Evolutionary conservation across 331 rosid genomes (phyloP), one percentile per base, ranked within the genome.

Genomic region (Quercus tomentella): DNA sequence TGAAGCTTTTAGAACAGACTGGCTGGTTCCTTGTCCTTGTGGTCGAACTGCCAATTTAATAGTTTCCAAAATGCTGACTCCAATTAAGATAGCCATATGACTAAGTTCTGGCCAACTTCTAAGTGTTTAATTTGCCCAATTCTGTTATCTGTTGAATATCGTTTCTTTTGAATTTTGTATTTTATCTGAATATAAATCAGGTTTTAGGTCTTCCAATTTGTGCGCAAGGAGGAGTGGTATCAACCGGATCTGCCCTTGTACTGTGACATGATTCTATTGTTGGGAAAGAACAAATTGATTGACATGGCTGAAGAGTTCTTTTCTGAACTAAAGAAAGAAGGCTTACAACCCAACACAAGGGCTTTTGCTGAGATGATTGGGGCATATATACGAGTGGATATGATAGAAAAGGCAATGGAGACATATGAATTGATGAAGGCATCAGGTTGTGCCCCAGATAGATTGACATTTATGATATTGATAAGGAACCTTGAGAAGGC

Each of bases 301-400:
- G 85, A 85, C 45, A 80, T 37, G 89, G 97, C 88, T 18, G 93
- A 91, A 70, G 91, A 89, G 79, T 15, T 93, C 52, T 89, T 91
- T 17, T 54, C 28, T 61, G 73, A 80, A 58, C 79, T 84, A 12
- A 73, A 57, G 81, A 78, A 76, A 61, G 88, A 84, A 49, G 89
- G 94, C 18, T 74, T 93, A 67, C 80, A 87, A 55, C 91, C 89
- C 5, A 86, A 91, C 77, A 80, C 94, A 2, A 89, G 94, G 82
- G 83, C 85, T 56, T 88, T 84, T 41, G 87, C 84, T 45, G 94
- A 93, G 88, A 85, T 93, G 91, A 93, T 93, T 72, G 97, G 97
- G 74, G 92, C 85, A 21, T 93, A 93, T 78, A 15, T 91, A 70
- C 80, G 75, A 62, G 87, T 56, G 63, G 92, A 81, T 26, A 81